These are phyloP conservation scores for Paramecium sonneborni DNA, from an alignment of 73 alveolate genomes.

Conservation along the genomic window DNA sequence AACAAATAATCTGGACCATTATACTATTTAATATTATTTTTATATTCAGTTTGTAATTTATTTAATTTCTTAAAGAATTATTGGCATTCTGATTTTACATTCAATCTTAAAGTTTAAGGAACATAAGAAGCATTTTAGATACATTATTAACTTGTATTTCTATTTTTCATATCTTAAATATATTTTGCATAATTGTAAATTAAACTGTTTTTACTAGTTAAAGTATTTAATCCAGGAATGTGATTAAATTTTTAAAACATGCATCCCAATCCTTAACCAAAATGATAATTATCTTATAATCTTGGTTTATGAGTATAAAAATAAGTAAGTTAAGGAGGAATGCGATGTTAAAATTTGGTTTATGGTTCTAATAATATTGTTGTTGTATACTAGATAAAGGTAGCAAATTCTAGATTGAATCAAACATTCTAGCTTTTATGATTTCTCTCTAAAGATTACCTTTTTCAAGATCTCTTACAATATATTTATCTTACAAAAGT, in stretches of 20 bases:
- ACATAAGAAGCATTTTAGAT: neutral
- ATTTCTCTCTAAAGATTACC: constrained; percentile 34
- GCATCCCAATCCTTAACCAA: constrained; percentile 46
- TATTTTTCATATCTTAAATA: neutral
- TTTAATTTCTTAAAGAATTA: neutral
- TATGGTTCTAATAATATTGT: neutral
- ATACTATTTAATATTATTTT: neutral
- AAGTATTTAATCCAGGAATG: neutral
- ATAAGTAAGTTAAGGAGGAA: constrained; percentile 19
- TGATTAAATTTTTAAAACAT: constrained; percentile 34
- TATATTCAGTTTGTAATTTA: neutral
- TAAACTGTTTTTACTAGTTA: constrained; percentile 12
- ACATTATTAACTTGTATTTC: neutral
- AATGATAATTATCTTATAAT: neutral
- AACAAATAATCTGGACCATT: constrained; percentile 40
- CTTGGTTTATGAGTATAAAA: constrained; percentile 16
- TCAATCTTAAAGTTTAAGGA: neutral
- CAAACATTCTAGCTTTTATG: neutral
- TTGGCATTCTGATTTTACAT: constrained; percentile 1
- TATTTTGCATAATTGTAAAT: neutral
- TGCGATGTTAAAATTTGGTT: neutral
- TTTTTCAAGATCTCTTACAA: constrained; percentile 26
- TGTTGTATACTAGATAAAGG: neutral
- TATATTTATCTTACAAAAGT: neutral
- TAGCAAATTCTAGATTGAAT: neutral